Base-by-base conservation (phyloP, 2,329 filamentous ascomycete species). In the Gaeumannomyces sp. region DNA sequence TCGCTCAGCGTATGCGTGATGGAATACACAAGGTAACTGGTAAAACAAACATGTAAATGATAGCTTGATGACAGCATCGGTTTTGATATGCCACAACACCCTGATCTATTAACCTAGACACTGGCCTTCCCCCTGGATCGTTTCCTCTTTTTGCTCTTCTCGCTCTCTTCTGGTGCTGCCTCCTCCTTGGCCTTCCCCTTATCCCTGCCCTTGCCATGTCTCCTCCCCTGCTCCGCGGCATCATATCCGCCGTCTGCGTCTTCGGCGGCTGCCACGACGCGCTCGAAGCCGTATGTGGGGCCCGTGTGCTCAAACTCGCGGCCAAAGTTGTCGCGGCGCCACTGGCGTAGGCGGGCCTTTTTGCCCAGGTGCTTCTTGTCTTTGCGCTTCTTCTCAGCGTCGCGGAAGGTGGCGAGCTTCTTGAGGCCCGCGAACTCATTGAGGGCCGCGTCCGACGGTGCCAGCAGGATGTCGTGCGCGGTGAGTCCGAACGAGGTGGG, bases 361-460 rank as follows among this genome's bases (percentile, higher is more conserved):
- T 98, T 99, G 69, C 92, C 90, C 35, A 98, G 83, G 71, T 86
- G 85, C 82, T 96, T 97, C 79, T 88, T 87, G 73, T 99, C 95
- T 72, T 89, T 90, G 70, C 85, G 83, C 83, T 98, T 98, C 84
- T 96, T 95, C 71, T 93, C 91, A 3, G 83, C 81, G 74, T 97
- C 93, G 65, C 95, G 85, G 81, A 95, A 99, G 6, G 91, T 83
- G 5, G 94, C 93, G 66, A 97, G 85, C 79, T 97, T 98, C 84
- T 99, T 99, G 72, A 99, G 80, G 8, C 95, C 94, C 6, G 89
- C 94, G 73, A 90, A 99, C 69, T 93, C 84, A 76, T 99, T 99
- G 69, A 99, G 85, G 64, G 89, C 87, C 60, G 86, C 81, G 78
- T 99, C 95, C 59, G 89, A 90, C 0, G 93, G 92, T 69, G 96